These are phyloP conservation scores for Casaregolazyma suthepensis DNA, from an alignment of 1,139 yeast species.

Conservation along the genomic window DNA sequence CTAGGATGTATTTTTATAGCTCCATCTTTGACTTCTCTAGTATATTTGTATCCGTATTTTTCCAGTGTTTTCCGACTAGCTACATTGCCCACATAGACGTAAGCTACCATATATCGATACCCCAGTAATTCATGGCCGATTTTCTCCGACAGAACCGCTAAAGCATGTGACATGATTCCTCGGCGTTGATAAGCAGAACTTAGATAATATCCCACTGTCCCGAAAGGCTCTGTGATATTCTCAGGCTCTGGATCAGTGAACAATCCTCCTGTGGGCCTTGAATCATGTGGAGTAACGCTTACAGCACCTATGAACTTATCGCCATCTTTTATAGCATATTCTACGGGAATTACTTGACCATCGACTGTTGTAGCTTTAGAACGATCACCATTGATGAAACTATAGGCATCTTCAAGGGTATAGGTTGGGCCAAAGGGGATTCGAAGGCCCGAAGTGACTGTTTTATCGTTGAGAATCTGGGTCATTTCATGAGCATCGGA, in stretches of 20 bases:
- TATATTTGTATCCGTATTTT: conserved; percentile 17
- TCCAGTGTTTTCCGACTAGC: conserved; percentile 19
- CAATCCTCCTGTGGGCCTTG: background rate
- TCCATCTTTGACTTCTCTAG: conserved; percentile 2
- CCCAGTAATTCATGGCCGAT: conserved; percentile 16
- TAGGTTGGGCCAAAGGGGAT: conserved; percentile 5
- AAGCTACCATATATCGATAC: conserved; percentile 15
- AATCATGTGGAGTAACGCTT: background rate
- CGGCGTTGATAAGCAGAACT: conserved; percentile 18
- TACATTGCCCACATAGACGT: conserved; percentile 17
- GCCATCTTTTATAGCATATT: conserved; percentile 3
- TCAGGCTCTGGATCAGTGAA: conserved; percentile 1
- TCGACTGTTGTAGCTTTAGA: background rate
- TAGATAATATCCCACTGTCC: conserved; percentile 21
- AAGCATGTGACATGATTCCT: conserved; percentile 19
- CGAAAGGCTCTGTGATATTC: conserved; percentile 6
- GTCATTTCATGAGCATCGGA: conserved; percentile 3
- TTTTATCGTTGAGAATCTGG: background rate
- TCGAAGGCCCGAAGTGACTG: background rate
- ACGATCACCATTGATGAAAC: background rate
- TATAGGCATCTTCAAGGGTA: conserved; percentile 2
- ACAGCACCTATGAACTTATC: conserved; percentile 2
- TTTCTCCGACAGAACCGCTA: conserved; percentile 14
- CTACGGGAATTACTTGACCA: background rate
- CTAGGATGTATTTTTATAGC: conserved; percentile 1